A percentile compares a stretch with the other conserved stretches of the same genome.
Conservation (phyloP, 108 stramenopile genomes). For the Skeletonema menzelii region DNA sequence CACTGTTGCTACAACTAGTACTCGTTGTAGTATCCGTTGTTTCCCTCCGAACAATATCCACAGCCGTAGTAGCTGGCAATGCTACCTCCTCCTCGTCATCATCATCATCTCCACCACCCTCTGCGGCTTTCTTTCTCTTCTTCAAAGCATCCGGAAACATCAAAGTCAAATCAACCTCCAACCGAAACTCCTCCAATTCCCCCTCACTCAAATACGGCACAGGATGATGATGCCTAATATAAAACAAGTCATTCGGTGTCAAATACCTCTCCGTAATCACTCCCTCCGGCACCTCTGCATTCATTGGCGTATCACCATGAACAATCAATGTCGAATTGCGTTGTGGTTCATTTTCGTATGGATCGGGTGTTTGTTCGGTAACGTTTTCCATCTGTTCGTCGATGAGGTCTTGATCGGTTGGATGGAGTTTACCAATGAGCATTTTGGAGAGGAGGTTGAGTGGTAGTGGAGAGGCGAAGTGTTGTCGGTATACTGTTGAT, state of each 20-base stretch:
- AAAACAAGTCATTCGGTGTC: conserved; percentile 76
- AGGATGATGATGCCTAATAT: conserved; percentile 89
- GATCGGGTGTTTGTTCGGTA: conserved; percentile 57
- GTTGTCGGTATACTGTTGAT: conserved; percentile 69
- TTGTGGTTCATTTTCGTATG: conserved; percentile 75
- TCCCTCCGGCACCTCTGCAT: conserved; percentile 75
- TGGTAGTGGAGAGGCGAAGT: conserved; percentile 84
- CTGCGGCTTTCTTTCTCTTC: neutral
- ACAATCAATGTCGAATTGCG: conserved; percentile 61
- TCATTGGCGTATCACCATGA: conserved; percentile 83
- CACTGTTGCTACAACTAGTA: neutral
- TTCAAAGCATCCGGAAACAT: neutral
- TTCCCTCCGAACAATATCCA: neutral
- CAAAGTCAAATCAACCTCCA: conserved; percentile 60
- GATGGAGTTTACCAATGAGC: conserved; percentile 68
- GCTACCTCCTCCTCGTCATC: conserved; percentile 10
- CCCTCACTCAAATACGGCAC: conserved; percentile 75
- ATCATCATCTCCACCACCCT: neutral
- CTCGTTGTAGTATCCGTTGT: neutral
- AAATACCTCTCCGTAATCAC: conserved; percentile 62
- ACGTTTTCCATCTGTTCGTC: conserved; percentile 75
- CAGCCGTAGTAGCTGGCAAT: neutral
- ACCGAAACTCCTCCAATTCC: conserved; percentile 61
- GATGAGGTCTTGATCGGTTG: conserved; percentile 70
- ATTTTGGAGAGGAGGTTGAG: conserved; percentile 79